Conservation (phyloP, 2,329 filamentous ascomycete species). For the Triangularia verruculosa region DNA sequence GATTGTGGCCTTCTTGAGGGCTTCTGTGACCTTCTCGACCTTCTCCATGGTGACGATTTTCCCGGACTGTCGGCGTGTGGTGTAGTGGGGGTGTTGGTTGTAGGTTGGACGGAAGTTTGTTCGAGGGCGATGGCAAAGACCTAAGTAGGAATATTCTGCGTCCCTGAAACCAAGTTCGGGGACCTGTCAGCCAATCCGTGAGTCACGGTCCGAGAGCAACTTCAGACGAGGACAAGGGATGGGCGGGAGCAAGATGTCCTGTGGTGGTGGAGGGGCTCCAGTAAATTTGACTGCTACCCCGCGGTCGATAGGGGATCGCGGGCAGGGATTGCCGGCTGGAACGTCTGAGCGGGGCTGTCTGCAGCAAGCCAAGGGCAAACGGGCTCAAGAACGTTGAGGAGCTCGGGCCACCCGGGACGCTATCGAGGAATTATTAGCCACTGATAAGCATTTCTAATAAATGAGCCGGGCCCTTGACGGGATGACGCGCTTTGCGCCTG, state of each 20-base stretch:
- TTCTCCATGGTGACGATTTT: conserved; percentile 23
- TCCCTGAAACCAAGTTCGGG: conserved; percentile 4
- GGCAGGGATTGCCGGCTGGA: conserved; percentile 1
- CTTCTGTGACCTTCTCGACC: conserved; percentile 28
- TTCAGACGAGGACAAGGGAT: conserved; percentile 15
- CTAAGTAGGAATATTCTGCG: neutral
- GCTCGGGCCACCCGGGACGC: conserved; percentile 13
- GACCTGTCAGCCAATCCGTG: conserved; percentile 21
- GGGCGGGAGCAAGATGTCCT: neutral
- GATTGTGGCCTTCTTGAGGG: conserved; percentile 36
- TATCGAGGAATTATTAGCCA: neutral
- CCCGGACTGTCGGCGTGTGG: neutral
- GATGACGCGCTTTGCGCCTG: neutral
- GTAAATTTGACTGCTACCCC: conserved; percentile 27
- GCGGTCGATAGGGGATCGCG: conserved; percentile 23
- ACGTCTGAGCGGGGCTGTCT: neutral
- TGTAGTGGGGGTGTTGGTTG: conserved; percentile 4
- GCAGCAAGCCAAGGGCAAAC: too few relatives aligned
- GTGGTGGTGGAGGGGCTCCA: conserved; percentile 15
- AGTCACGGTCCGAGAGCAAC: conserved; percentile 19
- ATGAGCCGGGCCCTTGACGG: neutral
- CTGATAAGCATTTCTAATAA: neutral
- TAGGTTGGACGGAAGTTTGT: neutral
- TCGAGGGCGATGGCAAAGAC: neutral
- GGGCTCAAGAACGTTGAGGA: neutral